These are phyloP conservation scores for Phoma sp. DNA, from an alignment of 2,329 filamentous ascomycete species.

Conservation along the genomic window DNA sequence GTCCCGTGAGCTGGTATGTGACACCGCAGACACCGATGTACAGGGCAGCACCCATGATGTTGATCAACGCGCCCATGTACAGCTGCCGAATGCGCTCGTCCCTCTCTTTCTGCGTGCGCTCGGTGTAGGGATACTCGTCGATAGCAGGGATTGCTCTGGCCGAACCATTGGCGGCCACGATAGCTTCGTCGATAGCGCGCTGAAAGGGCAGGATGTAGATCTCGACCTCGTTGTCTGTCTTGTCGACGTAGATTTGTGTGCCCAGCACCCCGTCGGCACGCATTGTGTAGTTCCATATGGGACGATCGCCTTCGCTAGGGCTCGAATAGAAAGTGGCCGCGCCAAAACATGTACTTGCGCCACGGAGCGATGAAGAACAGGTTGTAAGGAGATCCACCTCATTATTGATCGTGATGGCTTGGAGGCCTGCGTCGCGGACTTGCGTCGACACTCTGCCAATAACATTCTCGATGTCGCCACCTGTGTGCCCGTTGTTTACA, in stretches of 20 bases:
- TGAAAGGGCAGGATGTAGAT: slow-evolving; percentile 82
- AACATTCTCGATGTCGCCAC: slow-evolving; percentile 73
- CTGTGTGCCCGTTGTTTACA: slow-evolving; percentile 72
- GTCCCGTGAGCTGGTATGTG: slow-evolving; percentile 84
- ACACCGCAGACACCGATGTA: slow-evolving; percentile 81
- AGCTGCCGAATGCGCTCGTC: slow-evolving; percentile 67
- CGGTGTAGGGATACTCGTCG: slow-evolving; percentile 78
- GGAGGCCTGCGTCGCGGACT: slow-evolving; percentile 63
- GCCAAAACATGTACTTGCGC: slow-evolving; percentile 74
- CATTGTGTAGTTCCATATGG: slow-evolving; percentile 85
- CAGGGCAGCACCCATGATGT: slow-evolving; percentile 78
- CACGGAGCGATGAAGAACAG: slow-evolving; percentile 64
- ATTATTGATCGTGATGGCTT: slow-evolving; percentile 59
- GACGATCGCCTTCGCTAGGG: slow-evolving; percentile 69
- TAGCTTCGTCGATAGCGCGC: slow-evolving; percentile 75
- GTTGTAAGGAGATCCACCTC: slow-evolving; percentile 65
- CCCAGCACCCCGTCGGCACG: slow-evolving; percentile 76
- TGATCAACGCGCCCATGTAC: slow-evolving; percentile 76
- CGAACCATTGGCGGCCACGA: slow-evolving; percentile 62
- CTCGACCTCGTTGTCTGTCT: slow-evolving; percentile 74
- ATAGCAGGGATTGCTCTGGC: slow-evolving; percentile 42
- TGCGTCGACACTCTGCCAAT: slow-evolving; percentile 67
- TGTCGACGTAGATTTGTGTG: slow-evolving; percentile 66
- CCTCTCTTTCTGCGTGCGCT: slow-evolving; percentile 70
- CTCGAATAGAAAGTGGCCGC: slow-evolving; percentile 78